A percentile compares a stretch with the other conserved stretches of the same genome.
These are phyloP conservation scores for Melampsora americana DNA, from an alignment of 1,284 basidiomycete species.

Conservation along the genomic window DNA sequence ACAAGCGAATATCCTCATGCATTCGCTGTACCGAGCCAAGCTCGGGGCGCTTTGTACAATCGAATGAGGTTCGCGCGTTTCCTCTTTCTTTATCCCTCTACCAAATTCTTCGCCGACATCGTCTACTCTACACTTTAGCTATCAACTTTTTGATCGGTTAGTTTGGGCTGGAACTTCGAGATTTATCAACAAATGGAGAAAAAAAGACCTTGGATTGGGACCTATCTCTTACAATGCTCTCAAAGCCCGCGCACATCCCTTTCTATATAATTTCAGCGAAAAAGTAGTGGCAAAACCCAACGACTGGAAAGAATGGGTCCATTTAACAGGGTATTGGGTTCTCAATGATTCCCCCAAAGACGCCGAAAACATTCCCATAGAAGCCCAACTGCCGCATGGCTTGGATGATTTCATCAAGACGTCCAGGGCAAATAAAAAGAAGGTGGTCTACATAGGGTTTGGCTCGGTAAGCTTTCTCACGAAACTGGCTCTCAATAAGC, in stretches of 20 bases:
- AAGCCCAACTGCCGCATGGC: conserved; percentile 49
- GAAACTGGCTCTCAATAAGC: not conserved
- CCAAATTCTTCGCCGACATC: not conserved
- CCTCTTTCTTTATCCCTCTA: not conserved
- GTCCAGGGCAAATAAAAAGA: conserved; percentile 49
- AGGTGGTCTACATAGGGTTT: conserved; percentile 52
- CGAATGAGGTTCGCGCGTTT: no score
- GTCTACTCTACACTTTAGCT: conserved; percentile 34
- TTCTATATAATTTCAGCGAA: conserved; percentile 52
- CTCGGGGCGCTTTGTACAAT: no score
- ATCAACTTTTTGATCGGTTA: conserved; percentile 50
- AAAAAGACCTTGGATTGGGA: conserved; percentile 56
- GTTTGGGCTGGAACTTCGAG: conserved; percentile 50
- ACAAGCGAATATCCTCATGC: conserved; percentile 51
- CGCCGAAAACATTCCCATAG: not conserved
- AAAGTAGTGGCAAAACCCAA: conserved; percentile 50
- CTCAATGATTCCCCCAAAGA: conserved; percentile 56
- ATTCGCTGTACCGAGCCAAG: conserved; percentile 48
- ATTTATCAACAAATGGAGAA: conserved; percentile 52
- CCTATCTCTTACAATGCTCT: conserved; percentile 48
- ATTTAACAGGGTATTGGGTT: conserved; percentile 52
- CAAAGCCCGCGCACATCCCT: conserved; percentile 47
- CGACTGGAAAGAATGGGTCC: conserved; percentile 50
- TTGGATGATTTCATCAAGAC: conserved; percentile 47
- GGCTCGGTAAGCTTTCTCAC: conserved; percentile 47